Evolutionary conservation across 441 rosid species (phyloP).

Genomic region (Isatis lusitanica): DNA sequence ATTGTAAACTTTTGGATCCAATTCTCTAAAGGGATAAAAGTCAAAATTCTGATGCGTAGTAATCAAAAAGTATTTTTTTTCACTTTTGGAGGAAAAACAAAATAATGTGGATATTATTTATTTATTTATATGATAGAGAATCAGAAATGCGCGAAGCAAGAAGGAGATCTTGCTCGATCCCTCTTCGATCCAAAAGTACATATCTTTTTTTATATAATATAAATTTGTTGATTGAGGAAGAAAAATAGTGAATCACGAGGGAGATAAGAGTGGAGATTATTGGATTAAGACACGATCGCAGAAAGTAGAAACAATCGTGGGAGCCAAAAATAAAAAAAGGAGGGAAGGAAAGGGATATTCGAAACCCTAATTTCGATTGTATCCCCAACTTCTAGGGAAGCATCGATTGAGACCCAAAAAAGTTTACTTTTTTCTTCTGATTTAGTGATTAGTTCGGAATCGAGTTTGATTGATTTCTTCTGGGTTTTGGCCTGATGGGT

Average conservation of each 20-base stretch:
- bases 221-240: not conserved
- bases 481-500: slow-evolving; percentile 48
- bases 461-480: not conserved
- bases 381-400: not conserved
- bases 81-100: not conserved
- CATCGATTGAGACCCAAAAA: slow-evolving; percentile 1
- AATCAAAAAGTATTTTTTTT: no score
- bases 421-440: not conserved
- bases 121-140: not conserved
- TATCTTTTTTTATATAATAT: not conserved
- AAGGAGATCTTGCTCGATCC: not conserved
- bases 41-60: no score
- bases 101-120: not conserved
- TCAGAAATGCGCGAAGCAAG: not conserved
- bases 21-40: no score
- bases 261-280: no score
- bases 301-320: slow-evolving; percentile 1
- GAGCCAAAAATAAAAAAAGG: not conserved
- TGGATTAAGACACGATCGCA: slow-evolving; percentile 18
- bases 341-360: slow-evolving; percentile 29
- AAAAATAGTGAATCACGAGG: not conserved
- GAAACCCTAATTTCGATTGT: slow-evolving; percentile 33
- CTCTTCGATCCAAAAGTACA: not conserved
- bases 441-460: not conserved
- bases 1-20: no score